phyloP scores from a whole-genome alignment of 495 filamentous ascomycete genomes.

The Ramalina peruviana region DNA sequence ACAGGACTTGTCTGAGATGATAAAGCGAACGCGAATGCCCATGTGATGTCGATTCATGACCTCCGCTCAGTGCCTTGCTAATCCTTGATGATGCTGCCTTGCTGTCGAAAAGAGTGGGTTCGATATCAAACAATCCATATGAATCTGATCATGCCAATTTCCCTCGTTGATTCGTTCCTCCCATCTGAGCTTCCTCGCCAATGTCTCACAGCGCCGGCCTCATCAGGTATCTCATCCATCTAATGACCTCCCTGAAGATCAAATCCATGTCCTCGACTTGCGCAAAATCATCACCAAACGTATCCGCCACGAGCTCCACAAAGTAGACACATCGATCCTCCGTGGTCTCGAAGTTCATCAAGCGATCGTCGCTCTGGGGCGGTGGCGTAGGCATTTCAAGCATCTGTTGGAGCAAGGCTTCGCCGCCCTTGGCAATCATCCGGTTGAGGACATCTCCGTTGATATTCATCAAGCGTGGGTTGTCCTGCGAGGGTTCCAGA shows the following conservation, averaged over 20 bases:
- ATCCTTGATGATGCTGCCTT: background rate
- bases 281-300: constrained; percentile 11
- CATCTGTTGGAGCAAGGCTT: constrained; percentile 29
- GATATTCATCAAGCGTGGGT: constrained; percentile 39
- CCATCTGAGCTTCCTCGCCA: background rate
- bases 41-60: no score
- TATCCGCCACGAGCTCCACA: constrained; percentile 16
- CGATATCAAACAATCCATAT: background rate
- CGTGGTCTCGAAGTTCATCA: constrained; percentile 9
- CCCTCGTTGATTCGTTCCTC: background rate
- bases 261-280: constrained; percentile 9
- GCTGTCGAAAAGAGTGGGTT: background rate
- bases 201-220: background rate
- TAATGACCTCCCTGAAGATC: constrained; percentile 18
- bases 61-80: background rate
- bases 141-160: background rate
- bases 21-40: no score
- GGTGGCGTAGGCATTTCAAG: constrained; percentile 11
- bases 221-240: constrained; percentile 23
- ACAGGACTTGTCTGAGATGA: no score
- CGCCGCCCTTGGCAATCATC: constrained; percentile 33
- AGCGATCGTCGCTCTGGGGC: constrained; percentile 11
- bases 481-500: constrained; percentile 21
- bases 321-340: constrained; percentile 17
- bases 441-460: constrained; percentile 52